Base-by-base conservation (phyloP, 2,329 filamentous ascomycete genomes). In the Neofusicoccum laricinum region DNA sequence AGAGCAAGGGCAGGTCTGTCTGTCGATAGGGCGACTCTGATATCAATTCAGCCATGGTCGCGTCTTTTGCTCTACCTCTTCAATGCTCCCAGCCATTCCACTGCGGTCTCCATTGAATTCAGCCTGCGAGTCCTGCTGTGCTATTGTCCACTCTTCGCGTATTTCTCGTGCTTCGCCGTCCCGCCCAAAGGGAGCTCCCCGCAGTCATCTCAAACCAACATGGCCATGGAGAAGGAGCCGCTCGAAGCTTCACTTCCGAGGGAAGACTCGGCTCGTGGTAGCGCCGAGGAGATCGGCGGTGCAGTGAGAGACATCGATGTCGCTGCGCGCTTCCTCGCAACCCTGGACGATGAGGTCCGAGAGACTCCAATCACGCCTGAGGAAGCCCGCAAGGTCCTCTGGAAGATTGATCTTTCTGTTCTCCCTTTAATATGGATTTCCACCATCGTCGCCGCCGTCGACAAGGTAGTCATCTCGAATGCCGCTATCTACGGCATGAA, bases 401-500 rank as follows among this genome's bases (percentile, higher is more conserved):
- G 58, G 58, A 61, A 61, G 46, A 50, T 61, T n/a, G 58, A 61
- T 19, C 58, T 61, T 1, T 36, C 46, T 15, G 30, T 61, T 8
- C 58, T 61, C 7, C 58, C 58, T 17, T 14, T 61, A 11, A 49
- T 50, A 25, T 61, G 58, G 58, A 32, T 63, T 5, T 50, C 61
- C 11, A 38, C 38, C 8, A 63, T 55, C 4, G 70, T 71, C 7
- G 72, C 59, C 34, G 59, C 45, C 49, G 41, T 85, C 8, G 82
- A 85, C 71, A 85, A 85, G 69, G 69, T 65, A 17, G 68, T 64
- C 8, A 69, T 66, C 5, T 67, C 68, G 4, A 70, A 67, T 30
- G 70, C 71, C 6, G 69, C 69, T 15, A 48, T 72, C n/a, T 71
- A 70, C 41, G 71, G 71, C 4, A 68, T 73, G 64, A 62, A 68